Base-by-base conservation (phyloP, 2,329 filamentous ascomycete species). In the Teratosphaeria nubilosa region DNA sequence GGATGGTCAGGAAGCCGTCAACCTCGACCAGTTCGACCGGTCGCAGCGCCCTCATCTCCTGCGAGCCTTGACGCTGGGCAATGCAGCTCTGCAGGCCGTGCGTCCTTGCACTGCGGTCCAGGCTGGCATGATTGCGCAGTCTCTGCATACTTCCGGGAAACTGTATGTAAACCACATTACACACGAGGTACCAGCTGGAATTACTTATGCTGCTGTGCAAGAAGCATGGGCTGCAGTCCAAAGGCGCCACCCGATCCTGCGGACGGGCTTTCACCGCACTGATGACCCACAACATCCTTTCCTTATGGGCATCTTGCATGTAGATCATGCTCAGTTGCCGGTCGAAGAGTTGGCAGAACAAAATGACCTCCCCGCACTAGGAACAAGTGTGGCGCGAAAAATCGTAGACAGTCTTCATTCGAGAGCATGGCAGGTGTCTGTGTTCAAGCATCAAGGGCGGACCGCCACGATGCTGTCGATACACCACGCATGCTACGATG, bases 401-500 rank as follows among this genome's bases (percentile, higher is more conserved):
- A 61, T 62, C 22, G 41, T 56, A 27, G 13, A 52, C 14, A 50
- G 51, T 16, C 20, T 61, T 10, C 31, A 48, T 37, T 27, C 10
- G 13, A 84, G 84, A 0, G 82, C 83, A 0, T 95, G 90, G 90
- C 74, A 75, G 13, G 70, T 89, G 22, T 73, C 75, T 0, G 53
- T 90, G 1, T 68, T 79, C 0, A 63, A 76, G 2, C 51, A 60
- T 0, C 63, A 76, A 2, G 51, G 54, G 61, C 0, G 50, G 58
- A 0, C 51, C 53, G 3, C 64, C 5, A 68, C 83, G 48, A 73
- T 79, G 51, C 67, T 86, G 22, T 81, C 78, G 10, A 78, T 90
- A 2, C 87, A 95, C 62, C 91, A 96, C 73, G 88, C 88, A 0
- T 76, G 96, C 0, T 96, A 95, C 64, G 91, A 96, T 74, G 91